phyloP scores from a whole-genome alignment of 2,329 filamentous ascomycete species.

The Lachnellula subtilissima region DNA sequence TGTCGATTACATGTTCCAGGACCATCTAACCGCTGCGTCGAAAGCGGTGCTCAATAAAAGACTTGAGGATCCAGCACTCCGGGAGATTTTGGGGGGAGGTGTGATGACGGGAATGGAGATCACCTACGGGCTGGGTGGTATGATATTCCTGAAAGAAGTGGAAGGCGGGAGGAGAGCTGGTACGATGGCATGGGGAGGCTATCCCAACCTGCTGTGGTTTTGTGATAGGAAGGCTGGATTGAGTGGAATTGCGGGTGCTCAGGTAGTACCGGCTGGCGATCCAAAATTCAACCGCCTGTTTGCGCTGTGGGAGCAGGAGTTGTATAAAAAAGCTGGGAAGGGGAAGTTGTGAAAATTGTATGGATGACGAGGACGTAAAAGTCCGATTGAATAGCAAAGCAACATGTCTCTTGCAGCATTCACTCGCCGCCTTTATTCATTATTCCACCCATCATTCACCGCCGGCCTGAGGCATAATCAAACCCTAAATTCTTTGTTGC shows the following conservation, averaged over 20 bases:
- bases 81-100: conserved; percentile 20
- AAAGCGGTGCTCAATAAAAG: conserved; percentile 23
- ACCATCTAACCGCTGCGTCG: conserved; percentile 37
- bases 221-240: conserved; percentile 37
- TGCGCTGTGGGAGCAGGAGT: conserved; percentile 35
- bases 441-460: too few relatives aligned
- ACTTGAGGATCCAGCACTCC: conserved; percentile 10
- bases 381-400: neutral
- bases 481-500: too few relatives aligned
- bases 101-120: conserved; percentile 34
- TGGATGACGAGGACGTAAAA: neutral
- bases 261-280: conserved; percentile 41
- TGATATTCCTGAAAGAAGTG: conserved; percentile 37
- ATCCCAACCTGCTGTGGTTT: conserved; percentile 44
- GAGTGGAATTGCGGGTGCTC: conserved; percentile 39
- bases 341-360: conserved; percentile 4
- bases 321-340: conserved; percentile 31
- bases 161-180: conserved; percentile 35
- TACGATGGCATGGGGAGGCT: conserved; percentile 41
- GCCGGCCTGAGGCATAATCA: too few relatives aligned
- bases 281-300: conserved; percentile 31
- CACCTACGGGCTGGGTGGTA: conserved; percentile 39
- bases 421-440: too few relatives aligned
- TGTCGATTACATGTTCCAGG: conserved; percentile 41
- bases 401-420: too few relatives aligned